Conservation (phyloP, 495 filamentous ascomycete species). For the Penicillium maclennaniae region DNA sequence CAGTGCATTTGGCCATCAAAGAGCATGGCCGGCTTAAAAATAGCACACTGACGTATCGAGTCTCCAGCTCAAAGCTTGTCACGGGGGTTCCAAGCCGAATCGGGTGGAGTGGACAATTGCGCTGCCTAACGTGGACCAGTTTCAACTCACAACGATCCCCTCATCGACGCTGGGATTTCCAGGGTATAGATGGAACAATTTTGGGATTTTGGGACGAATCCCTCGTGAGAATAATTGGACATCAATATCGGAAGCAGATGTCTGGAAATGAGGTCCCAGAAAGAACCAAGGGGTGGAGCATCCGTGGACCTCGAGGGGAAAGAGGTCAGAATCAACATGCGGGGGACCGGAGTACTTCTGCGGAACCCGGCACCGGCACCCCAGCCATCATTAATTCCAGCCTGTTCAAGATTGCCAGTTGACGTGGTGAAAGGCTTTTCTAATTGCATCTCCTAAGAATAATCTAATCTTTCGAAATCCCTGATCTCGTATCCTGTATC, state of each 20-base stretch:
- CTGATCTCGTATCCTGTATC: not conserved
- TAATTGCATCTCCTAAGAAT: too few species aligned
- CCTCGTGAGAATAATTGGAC: not conserved
- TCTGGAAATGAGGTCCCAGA: not conserved
- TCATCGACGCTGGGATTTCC: not conserved
- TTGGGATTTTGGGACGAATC: not conserved
- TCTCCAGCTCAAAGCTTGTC: constrained; percentile 4
- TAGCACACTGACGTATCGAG: constrained; percentile 2
- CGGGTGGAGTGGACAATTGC: not conserved
- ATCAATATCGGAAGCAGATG: not conserved
- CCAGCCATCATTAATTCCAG: not conserved
- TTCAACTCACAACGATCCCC: not conserved
- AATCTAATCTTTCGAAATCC: too few species aligned
- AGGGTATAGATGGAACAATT: not conserved
- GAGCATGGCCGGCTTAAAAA: not conserved
- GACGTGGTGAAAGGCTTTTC: not conserved
- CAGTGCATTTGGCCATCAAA: too few species aligned
- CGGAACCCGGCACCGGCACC: not conserved
- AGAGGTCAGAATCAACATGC: not conserved
- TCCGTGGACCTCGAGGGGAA: not conserved
- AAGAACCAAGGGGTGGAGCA: too few species aligned
- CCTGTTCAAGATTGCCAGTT: not conserved
- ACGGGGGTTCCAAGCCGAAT: not conserved
- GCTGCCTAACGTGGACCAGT: constrained; percentile 1
- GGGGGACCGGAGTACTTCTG: not conserved